phyloP scores from a whole-genome alignment of 2,329 filamentous ascomycete species.

The Colletotrichum chrysophilum region DNA sequence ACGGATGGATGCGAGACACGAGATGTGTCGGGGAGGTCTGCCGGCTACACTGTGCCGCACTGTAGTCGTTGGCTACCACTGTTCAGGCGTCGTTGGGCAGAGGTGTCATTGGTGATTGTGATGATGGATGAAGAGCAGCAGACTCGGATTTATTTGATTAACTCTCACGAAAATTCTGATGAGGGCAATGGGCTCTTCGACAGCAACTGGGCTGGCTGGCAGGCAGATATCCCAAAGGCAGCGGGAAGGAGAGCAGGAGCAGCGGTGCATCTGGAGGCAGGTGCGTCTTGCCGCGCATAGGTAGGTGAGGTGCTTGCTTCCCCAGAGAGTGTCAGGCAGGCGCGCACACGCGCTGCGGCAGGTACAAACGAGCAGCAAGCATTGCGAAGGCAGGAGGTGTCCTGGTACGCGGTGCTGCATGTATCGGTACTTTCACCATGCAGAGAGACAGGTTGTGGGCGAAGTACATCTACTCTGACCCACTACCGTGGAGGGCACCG shows the following conservation, averaged over 20 bases:
- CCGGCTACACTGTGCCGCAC: not conserved
- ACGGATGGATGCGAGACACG: constrained; percentile 20
- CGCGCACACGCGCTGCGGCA: constrained; percentile 9
- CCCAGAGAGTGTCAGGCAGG: not conserved
- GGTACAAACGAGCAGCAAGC: not conserved
- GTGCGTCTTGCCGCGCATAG: not conserved
- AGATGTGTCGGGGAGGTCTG: constrained; percentile 9
- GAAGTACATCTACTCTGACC: not conserved
- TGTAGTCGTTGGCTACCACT: not conserved
- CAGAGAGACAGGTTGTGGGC: too few relatives aligned
- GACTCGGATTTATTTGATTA: not conserved
- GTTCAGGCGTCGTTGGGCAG: not conserved
- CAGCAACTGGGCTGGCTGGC: not conserved
- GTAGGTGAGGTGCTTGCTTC: not conserved
- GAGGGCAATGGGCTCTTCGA: not conserved
- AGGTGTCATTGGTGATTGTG: not conserved
- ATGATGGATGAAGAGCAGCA: not conserved
- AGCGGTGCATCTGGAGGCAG: not conserved
- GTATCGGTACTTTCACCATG: not conserved
- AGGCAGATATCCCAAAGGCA: not conserved
- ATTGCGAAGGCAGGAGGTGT: not conserved
- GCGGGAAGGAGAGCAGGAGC: not conserved
- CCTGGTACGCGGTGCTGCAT: not conserved
- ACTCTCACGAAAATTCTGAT: not conserved
- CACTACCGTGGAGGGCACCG: not conserved